A percentile compares a stretch with the other conserved stretches of the same genome.
phyloP scores from a whole-genome alignment of 805 yeast genomes.

The Saccharomycodes ludwigii region DNA sequence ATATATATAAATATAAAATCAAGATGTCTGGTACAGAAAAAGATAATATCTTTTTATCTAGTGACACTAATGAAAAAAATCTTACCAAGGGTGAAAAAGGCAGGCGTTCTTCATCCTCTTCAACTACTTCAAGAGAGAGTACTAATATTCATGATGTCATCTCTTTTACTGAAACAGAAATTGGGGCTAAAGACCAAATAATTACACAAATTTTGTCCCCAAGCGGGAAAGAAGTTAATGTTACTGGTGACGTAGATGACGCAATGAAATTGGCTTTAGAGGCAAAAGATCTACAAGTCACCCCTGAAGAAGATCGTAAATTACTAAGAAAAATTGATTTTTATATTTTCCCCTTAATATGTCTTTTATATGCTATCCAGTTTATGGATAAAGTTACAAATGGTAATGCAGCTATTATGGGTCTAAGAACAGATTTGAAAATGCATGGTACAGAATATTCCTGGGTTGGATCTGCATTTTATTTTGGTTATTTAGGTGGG shows the following conservation, averaged over 20 bases:
- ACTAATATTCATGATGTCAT: slow-evolving; percentile 4
- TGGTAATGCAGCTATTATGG: slow-evolving; percentile 42
- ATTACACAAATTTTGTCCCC: slow-evolving; percentile 17
- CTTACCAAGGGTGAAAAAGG: too few species aligned
- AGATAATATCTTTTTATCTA: too few species aligned
- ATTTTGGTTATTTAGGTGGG: slow-evolving; percentile 45
- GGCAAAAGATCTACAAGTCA: slow-evolving; percentile 19
- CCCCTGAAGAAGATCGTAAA: slow-evolving; percentile 23
- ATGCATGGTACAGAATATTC: slow-evolving; percentile 34
- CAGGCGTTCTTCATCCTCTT: too few species aligned
- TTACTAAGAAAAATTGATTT: slow-evolving; percentile 39
- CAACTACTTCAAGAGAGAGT: too few species aligned
- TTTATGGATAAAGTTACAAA: slow-evolving; percentile 48
- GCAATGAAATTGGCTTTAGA: slow-evolving; percentile 32
- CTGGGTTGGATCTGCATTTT: slow-evolving; percentile 51
- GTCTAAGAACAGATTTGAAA: slow-evolving; percentile 30
- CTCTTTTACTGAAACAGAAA: slow-evolving; percentile 4
- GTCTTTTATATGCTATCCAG: slow-evolving; percentile 37
- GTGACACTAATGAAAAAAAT: too few species aligned
- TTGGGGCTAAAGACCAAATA: slow-evolving; percentile 4
- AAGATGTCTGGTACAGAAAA: too few species aligned
- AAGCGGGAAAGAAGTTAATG: slow-evolving; percentile 14
- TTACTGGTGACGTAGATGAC: slow-evolving; percentile 32
- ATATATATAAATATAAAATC: too few species aligned
- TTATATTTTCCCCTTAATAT: slow-evolving; percentile 37